Evolutionary conservation across 139 green algal genomes (phyloP), one percentile per base, ranked within the genome.

Genomic region (Auxenochlorella pyrenoidosa): DNA sequence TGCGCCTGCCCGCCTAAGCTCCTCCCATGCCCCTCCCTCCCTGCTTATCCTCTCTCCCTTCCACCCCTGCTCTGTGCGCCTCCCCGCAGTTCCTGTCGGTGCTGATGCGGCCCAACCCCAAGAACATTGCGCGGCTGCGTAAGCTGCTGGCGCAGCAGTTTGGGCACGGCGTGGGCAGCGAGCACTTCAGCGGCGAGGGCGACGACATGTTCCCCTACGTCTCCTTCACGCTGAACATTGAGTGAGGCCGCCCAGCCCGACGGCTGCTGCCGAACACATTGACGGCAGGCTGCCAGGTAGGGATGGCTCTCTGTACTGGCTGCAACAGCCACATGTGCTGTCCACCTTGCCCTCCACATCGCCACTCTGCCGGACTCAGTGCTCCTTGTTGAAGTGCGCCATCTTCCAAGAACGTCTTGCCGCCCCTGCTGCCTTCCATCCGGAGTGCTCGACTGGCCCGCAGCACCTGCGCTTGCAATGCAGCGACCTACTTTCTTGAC

Each of bases 121-220:
- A 96, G 90, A 58, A 79, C 63, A 90, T 94, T 54, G 87, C 59
- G 19, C 93, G 92, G 77, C 86, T 98, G 83, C 85, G 96, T 19
- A 93, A 93, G 47, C 86, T 91, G 34, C 90, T 98, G 73, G 90
- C 92, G 1, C 44, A 59, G 30, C 58, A n/a, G 63, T 83, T 87
- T 81, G 75, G 40, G 38, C 38, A 72, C 65, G 78, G 76, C 0
- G 75, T 81, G 75, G 85, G 88, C 51, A 59, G 65, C 38, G 79
- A 89, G n/a, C 84, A 92, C 85, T 90, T 94, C 85, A 88, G 71
- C 73, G 88, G 40, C 58, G 90, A 94, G 60, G 85, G 81, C n/a
- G 87, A 88, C 24, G 95, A 97, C 40, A 89, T 95, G 81, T 93
- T 94, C 78, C 95, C 96, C 5, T 98, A 98, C 86, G 96, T 98